A percentile compares a stretch with the other conserved stretches of the same genome.
Evolutionary conservation across 164 flowering plant species (phyloP).

Genomic region (Macadamia integrifolia): DNA sequence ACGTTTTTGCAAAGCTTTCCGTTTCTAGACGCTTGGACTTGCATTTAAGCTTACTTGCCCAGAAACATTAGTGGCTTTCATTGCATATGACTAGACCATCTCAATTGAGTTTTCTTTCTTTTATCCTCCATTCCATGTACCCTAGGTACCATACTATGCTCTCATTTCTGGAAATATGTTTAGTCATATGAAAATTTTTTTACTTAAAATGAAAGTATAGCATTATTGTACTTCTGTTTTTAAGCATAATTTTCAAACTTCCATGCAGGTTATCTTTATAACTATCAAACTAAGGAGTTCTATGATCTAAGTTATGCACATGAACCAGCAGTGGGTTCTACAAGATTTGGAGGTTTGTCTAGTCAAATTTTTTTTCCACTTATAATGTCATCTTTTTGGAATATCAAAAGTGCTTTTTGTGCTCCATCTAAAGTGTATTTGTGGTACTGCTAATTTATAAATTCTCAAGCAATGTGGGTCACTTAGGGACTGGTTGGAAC

Average conservation of each 20-base stretch:
- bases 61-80: too few relatives aligned
- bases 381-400: neutral
- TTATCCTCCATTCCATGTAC: too few relatives aligned
- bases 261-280: constrained; percentile 80
- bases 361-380: constrained; percentile 1
- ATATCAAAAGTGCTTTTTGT: neutral
- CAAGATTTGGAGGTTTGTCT: constrained; percentile 71
- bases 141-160: too few relatives aligned
- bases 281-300: constrained; percentile 85
- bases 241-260: constrained; percentile 6
- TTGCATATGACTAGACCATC: too few relatives aligned
- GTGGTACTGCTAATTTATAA: neutral
- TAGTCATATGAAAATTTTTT: neutral
- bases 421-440: neutral
- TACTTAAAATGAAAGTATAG: neutral
- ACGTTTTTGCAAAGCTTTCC: too few relatives aligned
- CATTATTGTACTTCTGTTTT: constrained; percentile 2
- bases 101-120: too few relatives aligned
- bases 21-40: too few relatives aligned
- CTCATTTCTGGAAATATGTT: too few relatives aligned
- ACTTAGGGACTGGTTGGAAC: neutral
- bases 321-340: constrained; percentile 63
- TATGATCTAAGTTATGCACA: constrained; percentile 82
- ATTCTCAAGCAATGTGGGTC: neutral
- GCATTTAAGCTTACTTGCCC: too few relatives aligned